Conservation (phyloP, 257 asterid species). For the Solanum virginianum region DNA sequence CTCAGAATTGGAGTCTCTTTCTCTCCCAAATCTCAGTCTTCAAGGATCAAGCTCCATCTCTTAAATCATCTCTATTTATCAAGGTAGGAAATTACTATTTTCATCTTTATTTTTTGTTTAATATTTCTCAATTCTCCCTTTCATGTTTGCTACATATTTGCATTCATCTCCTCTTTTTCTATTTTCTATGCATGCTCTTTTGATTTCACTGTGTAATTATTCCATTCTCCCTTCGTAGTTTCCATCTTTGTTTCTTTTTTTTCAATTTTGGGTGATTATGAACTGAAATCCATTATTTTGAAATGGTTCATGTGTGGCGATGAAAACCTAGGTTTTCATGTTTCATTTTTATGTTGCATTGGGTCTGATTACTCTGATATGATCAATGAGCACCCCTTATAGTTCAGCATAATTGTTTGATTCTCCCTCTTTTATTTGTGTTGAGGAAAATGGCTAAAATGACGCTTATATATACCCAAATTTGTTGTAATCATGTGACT, state of each 20-base stretch:
- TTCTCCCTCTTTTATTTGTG: not conserved
- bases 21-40: not conserved
- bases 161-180: not conserved
- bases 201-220: not conserved
- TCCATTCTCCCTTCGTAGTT: not conserved
- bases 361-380: not conserved
- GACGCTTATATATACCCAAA: not conserved
- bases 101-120: not conserved
- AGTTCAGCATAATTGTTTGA: not conserved
- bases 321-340: not conserved
- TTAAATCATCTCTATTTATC: not conserved
- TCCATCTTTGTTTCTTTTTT: not conserved
- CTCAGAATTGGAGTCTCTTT: not conserved
- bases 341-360: not conserved
- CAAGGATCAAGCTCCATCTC: not conserved
- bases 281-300: not conserved
- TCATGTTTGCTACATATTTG: not conserved
- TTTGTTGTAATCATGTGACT: not conserved
- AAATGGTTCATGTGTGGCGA: not conserved
- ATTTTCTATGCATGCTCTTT: not conserved
- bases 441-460: not conserved
- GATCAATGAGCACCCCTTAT: not conserved
- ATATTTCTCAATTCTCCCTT: not conserved
- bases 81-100: not conserved
- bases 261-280: not conserved